These are phyloP conservation scores for Quercus phellos DNA, from an alignment of 331 rosid species.

Conservation along the genomic window DNA sequence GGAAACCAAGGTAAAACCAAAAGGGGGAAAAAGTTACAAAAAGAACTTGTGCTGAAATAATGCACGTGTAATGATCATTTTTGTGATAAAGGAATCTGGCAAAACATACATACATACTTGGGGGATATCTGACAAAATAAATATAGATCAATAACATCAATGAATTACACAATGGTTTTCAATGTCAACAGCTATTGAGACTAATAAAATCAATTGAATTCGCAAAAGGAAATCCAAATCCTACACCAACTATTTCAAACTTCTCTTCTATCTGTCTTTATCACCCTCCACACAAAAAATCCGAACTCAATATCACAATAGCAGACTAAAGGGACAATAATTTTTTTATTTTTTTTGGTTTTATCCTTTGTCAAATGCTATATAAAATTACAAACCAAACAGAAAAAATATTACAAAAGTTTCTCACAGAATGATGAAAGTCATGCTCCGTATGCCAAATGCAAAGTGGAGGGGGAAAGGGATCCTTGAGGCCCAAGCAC, in stretches of 20 bases:
- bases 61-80: neutral
- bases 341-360: neutral
- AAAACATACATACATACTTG: neutral
- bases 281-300: neutral
- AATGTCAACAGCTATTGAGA: neutral
- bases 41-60: no score
- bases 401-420: no score
- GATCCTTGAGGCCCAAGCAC: no score
- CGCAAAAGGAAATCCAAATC: neutral
- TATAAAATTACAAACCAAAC: neutral
- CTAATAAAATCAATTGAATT: neutral
- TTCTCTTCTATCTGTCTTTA: neutral
- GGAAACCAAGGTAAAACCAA: no score
- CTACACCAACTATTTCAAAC: neutral
- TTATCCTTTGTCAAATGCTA: neutral
- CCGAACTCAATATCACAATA: neutral
- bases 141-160: neutral
- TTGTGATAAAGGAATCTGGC: neutral
- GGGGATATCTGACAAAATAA: neutral
- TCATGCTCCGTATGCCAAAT: neutral
- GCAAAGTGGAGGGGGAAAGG: no score
- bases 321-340: neutral
- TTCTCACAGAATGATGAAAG: neutral
- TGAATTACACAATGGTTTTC: neutral
- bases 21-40: no score